Evolutionary conservation across 2,329 filamentous ascomycete species (phyloP).

Genomic region (Xylariaceae sp.): DNA sequence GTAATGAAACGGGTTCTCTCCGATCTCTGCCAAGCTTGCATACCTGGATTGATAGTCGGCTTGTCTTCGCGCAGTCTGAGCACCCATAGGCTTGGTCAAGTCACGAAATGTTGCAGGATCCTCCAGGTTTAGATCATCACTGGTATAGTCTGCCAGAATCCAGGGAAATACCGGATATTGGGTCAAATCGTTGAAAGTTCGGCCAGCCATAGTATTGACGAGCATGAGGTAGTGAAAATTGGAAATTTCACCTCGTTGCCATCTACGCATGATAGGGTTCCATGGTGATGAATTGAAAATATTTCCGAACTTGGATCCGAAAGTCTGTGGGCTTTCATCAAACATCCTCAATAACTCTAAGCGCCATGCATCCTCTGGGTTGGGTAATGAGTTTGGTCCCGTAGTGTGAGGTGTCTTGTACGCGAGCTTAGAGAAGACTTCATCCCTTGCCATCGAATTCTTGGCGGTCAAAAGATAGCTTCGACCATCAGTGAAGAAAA

Average conservation of each 20-base stretch:
- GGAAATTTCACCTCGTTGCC: constrained; percentile 91
- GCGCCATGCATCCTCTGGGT: constrained; percentile 87
- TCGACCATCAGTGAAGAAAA: constrained; percentile 94
- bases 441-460: constrained; percentile 69
- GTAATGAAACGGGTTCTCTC: constrained; percentile 90
- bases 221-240: constrained; percentile 99
- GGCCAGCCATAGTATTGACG: constrained; percentile 92
- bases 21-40: constrained; percentile 84
- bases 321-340: constrained; percentile 56
- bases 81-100: constrained; percentile 93
- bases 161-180: constrained; percentile 98
- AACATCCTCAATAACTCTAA: constrained; percentile 74
- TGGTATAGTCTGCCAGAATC: constrained; percentile 94
- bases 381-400: constrained; percentile 63
- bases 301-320: constrained; percentile 86
- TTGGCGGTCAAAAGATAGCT: constrained; percentile 90
- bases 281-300: constrained; percentile 82
- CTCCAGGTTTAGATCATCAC: constrained; percentile 81
- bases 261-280: constrained; percentile 81
- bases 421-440: constrained; percentile 72
- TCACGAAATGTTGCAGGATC: constrained; percentile 86
- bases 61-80: constrained; percentile 73
- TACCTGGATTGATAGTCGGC: constrained; percentile 80
- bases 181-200: constrained; percentile 96
- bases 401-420: constrained; percentile 77